A percentile compares a stretch with the other conserved stretches of the same genome.
These are phyloP conservation scores for Microbotryum lychnidis-dioicae DNA, from an alignment of 1,284 basidiomycete genomes.

Conservation along the genomic window DNA sequence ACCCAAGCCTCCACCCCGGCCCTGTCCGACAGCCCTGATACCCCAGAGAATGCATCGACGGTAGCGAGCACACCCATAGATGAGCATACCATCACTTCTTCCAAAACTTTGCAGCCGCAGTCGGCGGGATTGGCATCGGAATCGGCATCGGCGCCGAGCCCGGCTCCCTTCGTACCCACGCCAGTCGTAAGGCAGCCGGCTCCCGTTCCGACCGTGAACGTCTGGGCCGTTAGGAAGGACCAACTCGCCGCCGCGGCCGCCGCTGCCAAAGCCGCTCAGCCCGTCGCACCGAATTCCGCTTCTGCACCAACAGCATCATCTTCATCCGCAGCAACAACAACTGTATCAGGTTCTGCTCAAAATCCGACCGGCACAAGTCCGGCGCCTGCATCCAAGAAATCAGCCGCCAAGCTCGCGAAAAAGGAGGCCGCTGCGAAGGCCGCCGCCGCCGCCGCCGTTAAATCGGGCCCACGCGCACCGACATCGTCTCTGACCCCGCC, in stretches of 20 bases:
- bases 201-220: constrained; percentile 24
- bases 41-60: not conserved
- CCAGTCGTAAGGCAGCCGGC: constrained; percentile 9
- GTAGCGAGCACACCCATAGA: constrained; percentile 5
- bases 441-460: not conserved
- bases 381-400: not conserved
- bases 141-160: not conserved
- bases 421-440: not conserved
- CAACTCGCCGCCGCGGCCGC: constrained; percentile 17
- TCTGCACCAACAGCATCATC: not conserved
- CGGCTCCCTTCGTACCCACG: not conserved
- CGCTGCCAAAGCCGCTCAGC: not conserved
- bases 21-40: not conserved
- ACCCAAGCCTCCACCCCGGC: not conserved
- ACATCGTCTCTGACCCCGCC: not conserved
- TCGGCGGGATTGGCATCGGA: not conserved
- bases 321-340: not conserved
- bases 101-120: too few relatives aligned
- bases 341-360: constrained; percentile 1
- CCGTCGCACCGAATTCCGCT: not conserved
- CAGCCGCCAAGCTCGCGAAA: not conserved
- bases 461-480: not conserved
- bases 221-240: constrained; percentile 27
- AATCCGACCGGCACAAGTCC: constrained; percentile 3
- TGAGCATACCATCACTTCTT: not conserved